Conservation (phyloP, 2,329 filamentous ascomycete genomes). For the Plenodomus lindquistii region DNA sequence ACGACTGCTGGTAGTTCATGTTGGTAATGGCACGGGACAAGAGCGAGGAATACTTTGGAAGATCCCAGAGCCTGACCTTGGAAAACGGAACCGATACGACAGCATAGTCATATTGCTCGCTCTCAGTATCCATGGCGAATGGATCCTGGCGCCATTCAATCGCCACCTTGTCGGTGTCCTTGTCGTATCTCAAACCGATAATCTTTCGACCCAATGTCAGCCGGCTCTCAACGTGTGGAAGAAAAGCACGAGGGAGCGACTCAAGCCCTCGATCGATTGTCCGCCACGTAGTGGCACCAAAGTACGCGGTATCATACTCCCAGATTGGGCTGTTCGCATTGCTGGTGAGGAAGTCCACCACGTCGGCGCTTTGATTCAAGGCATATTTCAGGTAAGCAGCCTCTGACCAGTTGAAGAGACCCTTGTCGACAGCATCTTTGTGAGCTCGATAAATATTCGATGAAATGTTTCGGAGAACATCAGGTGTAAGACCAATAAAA, state of each 20-base stretch:
- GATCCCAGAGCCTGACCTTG: slow-evolving; percentile 64
- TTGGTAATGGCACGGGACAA: slow-evolving; percentile 53
- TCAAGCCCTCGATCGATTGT: slow-evolving; percentile 67
- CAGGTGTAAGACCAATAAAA: slow-evolving; percentile 23
- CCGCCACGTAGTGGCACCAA: slow-evolving; percentile 62
- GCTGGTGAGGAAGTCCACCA: slow-evolving; percentile 50
- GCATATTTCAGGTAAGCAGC: slow-evolving; percentile 65
- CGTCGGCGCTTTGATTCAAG: slow-evolving; percentile 60
- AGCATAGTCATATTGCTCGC: slow-evolving; percentile 65
- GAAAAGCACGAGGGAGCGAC: slow-evolving; percentile 64
- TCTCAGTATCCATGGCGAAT: slow-evolving; percentile 49
- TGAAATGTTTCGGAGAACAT: slow-evolving; percentile 46
- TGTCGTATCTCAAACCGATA: slow-evolving; percentile 59
- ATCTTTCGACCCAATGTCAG: slow-evolving; percentile 62
- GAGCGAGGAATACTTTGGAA: slow-evolving; percentile 59
- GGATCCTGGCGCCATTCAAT: slow-evolving; percentile 60
- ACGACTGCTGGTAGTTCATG: slow-evolving; percentile 56
- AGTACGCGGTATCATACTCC: slow-evolving; percentile 59
- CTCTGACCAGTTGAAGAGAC: slow-evolving; percentile 68
- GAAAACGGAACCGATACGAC: slow-evolving; percentile 68
- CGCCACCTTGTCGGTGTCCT: slow-evolving; percentile 57
- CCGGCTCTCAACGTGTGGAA: slow-evolving; percentile 61
- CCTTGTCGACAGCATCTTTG: slow-evolving; percentile 57
- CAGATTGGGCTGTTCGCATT: slow-evolving; percentile 53
- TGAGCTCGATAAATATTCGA: slow-evolving; percentile 57